Conservation (phyloP, 495 filamentous ascomycete species). For the Lepraria neglecta region DNA sequence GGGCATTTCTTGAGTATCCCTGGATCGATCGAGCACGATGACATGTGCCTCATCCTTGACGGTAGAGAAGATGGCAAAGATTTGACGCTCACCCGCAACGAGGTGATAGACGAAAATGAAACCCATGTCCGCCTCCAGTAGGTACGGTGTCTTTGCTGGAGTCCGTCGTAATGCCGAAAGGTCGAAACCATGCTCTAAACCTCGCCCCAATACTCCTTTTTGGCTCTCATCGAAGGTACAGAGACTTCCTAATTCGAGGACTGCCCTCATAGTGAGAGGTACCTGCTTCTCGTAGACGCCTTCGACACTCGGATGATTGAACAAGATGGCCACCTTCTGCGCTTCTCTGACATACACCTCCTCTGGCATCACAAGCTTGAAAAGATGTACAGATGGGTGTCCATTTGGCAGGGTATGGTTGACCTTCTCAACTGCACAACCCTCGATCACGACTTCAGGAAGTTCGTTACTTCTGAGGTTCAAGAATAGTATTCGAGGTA, state of each 20-base stretch:
- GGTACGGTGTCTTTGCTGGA: constrained; percentile 61
- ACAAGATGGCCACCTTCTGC: constrained; percentile 70
- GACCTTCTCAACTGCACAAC: constrained; percentile 84
- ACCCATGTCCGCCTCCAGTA: constrained; percentile 56
- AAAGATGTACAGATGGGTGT: constrained; percentile 86
- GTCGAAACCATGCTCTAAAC: constrained; percentile 90
- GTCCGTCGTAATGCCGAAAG: constrained; percentile 66
- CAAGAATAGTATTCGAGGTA: constrained; percentile 82
- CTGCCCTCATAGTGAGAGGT: constrained; percentile 72
- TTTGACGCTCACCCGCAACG: constrained; percentile 78
- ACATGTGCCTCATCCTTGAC: constrained; percentile 72
- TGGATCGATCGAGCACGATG: constrained; percentile 71
- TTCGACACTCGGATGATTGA: constrained; percentile 90
- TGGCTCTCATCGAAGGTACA: constrained; percentile 94
- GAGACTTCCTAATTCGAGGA: constrained; percentile 82
- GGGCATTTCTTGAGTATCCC: constrained; percentile 74
- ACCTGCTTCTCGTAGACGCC: constrained; percentile 94
- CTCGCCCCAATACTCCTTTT: constrained; percentile 83
- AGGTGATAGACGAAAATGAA: constrained; percentile 93
- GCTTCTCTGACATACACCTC: constrained; percentile 77
- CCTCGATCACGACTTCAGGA: constrained; percentile 82
- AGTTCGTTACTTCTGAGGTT: constrained; percentile 82
- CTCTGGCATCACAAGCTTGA: constrained; percentile 86
- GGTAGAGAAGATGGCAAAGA: constrained; percentile 91
- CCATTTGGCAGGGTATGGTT: constrained; percentile 90